phyloP scores from a whole-genome alignment of 345 rosid genomes.

The Eucalyptus fibrosa region DNA sequence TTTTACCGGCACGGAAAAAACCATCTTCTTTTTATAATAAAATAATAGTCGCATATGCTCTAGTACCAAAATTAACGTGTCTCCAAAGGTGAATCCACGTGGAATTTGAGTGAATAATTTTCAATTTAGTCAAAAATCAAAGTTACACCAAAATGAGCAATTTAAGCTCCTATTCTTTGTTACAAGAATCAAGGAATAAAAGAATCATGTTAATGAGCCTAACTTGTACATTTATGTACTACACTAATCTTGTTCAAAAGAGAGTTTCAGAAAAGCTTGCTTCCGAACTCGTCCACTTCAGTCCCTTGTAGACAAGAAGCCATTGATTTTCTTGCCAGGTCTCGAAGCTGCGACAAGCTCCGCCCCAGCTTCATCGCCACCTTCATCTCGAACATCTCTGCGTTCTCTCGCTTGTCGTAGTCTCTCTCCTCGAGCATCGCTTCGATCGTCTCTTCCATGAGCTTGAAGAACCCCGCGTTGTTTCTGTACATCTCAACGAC shows the following conservation, averaged over 20 bases:
- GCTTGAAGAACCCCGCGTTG: conserved; percentile 21
- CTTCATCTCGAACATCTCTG: conserved; percentile 19
- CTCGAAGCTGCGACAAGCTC: conserved; percentile 31
- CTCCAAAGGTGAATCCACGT: not conserved
- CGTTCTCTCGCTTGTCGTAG: conserved; percentile 13
- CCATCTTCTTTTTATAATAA: not conserved
- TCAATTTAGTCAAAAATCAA: not conserved
- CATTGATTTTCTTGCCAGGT: conserved; percentile 13
- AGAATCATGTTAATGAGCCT: not conserved
- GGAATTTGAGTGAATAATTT: not conserved
- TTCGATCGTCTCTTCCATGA: conserved; percentile 16
- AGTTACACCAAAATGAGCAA: not conserved
- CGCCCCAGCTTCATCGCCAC: conserved; percentile 33
- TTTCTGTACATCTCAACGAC: conserved; percentile 46
- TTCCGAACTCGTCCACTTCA: conserved; percentile 19
- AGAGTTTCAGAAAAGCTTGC: conserved; percentile 22
- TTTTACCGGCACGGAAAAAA: not conserved
- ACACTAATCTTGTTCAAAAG: not conserved
- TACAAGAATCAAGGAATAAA: not conserved
- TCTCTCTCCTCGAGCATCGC: conserved; percentile 4
- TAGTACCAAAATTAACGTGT: not conserved
- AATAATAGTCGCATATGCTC: not conserved
- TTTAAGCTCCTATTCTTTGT: not conserved
- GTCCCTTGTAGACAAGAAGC: not conserved
- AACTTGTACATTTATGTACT: not conserved